Evolutionary conservation across 257 asterid species (phyloP).

Genomic region (Plantago ovata): DNA sequence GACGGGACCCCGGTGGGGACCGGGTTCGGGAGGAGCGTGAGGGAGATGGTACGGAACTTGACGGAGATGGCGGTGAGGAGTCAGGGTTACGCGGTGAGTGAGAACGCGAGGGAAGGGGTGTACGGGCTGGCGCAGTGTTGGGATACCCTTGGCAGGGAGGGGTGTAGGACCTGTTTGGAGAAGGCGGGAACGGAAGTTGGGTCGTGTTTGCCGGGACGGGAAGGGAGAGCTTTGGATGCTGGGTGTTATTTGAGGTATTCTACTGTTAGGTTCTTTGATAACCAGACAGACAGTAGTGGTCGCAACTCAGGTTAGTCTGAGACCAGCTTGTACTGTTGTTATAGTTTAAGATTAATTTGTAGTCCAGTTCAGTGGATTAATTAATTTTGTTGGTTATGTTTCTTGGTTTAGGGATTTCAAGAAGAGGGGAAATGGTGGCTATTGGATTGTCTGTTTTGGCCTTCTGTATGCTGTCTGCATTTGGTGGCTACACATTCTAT

Average conservation of each 20-base stretch:
- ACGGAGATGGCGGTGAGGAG: constrained; percentile 39
- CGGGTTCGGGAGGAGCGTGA: constrained; percentile 33
- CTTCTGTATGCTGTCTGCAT: constrained; percentile 57
- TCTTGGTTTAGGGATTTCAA: constrained; percentile 34
- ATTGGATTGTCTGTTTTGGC: constrained; percentile 49
- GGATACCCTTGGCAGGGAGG: constrained; percentile 51
- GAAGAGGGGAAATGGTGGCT: constrained; percentile 48
- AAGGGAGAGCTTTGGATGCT: constrained; percentile 74
- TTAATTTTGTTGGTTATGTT: neutral
- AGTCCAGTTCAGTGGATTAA: neutral
- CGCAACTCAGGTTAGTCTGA: constrained; percentile 40
- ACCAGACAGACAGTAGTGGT: constrained; percentile 22
- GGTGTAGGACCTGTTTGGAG: constrained; percentile 70
- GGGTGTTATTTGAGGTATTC: constrained; percentile 91
- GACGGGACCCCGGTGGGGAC: constrained; percentile 17
- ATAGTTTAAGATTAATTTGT: neutral
- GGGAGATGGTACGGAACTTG: constrained; percentile 42
- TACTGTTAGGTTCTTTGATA: constrained; percentile 49
- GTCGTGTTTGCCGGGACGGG: constrained; percentile 59
- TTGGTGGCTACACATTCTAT: constrained; percentile 41
- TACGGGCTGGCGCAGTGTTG: constrained; percentile 93
- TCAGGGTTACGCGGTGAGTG: constrained; percentile 44
- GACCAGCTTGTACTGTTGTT: neutral
- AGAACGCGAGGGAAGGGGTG: constrained; percentile 39
- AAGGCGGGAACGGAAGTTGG: constrained; percentile 52